phyloP scores from a whole-genome alignment of 768 basidiomycete genomes.

The Pleurotus sapidus region DNA sequence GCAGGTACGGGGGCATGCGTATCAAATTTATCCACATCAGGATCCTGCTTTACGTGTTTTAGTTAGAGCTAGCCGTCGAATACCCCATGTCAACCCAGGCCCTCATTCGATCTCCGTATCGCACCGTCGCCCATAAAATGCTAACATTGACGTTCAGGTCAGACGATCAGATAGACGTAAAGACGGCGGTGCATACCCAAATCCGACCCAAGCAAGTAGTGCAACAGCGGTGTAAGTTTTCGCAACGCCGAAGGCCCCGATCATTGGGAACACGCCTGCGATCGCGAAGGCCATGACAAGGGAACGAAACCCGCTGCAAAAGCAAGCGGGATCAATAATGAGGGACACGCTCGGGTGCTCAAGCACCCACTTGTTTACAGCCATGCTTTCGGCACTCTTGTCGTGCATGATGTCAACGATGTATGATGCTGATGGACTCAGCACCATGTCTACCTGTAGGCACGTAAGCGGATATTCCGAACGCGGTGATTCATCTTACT shows the following conservation, averaged over 20 bases:
- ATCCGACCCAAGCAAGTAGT: constrained; percentile 45
- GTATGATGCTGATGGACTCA: constrained; percentile 56
- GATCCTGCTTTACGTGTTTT: constrained; percentile 1
- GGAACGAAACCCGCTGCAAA: constrained; percentile 43
- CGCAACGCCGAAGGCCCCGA: constrained; percentile 50
- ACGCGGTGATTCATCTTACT: constrained; percentile 25
- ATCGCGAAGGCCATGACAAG: constrained; percentile 40
- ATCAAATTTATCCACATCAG: not conserved
- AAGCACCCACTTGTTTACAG: constrained; percentile 47
- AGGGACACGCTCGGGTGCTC: not conserved
- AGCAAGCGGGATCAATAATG: constrained; percentile 15
- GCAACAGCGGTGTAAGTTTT: constrained; percentile 47
- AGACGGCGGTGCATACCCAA: constrained; percentile 37
- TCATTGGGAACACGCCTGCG: constrained; percentile 48
- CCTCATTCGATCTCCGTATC: constrained; percentile 55
- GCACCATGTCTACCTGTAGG: constrained; percentile 50
- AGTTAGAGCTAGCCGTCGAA: constrained; percentile 39
- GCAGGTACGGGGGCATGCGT: too few species aligned
- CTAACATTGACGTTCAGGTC: constrained; percentile 26
- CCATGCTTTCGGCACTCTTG: constrained; percentile 63
- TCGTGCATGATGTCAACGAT: constrained; percentile 57
- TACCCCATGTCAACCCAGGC: constrained; percentile 56
- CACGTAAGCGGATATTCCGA: too few species aligned
- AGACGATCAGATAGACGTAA: not conserved
- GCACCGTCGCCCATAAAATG: constrained; percentile 48